Base-by-base conservation (phyloP, 305 asterid species). In the Fraxinus platypoda region DNA sequence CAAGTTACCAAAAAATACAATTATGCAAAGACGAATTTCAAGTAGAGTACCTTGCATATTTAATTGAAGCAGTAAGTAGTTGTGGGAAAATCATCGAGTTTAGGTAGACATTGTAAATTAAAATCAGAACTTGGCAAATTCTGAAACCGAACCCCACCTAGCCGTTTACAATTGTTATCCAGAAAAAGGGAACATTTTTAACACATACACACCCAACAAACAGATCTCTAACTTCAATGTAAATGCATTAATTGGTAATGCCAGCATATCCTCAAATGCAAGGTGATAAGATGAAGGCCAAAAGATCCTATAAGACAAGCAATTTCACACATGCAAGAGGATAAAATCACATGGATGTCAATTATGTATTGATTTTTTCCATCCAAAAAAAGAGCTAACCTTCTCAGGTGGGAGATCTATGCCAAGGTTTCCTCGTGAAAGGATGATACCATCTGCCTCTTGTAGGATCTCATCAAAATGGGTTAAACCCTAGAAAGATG, bases 341-440 rank as follows among this genome's bases (percentile, higher is more conserved):
- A 59, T 19, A 59, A 59, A 59, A 21, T 19, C 13, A 6, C 70
- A n/a, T 59, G 70, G 13, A 59, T 52, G 62, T 52, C 62, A 52
- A 52, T 17, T 52, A 52, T 5, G 23, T 52, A 52, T 52, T 15
- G 8, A 52, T 52, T 54, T 54, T 28, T 75, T 23, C 12, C 12
- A 28, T 13, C 74, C 13, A 76, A 6, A 31, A 17, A 49, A 80
- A 68, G 38, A 25, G 84, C 85, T 82, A 77, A 96, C 98, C 97
- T 96, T 96, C 89, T 94, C 98, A 8, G 99, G 98, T 64, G 99
- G 99, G 82, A 96, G 97, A 91, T 96, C 99, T 76, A 96, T 93
- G 68, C 99, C 99, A 80, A 96, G 94, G 88, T 94, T 96, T 83
- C 99, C 99, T 78, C 98, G 99, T 4, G 99, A 96, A 73, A 93